Percentiles rank a stretch among this genome's conserved stretches.
phyloP scores from a whole-genome alignment of 2,329 filamentous ascomycete genomes.

The Tolypocladium sp. region DNA sequence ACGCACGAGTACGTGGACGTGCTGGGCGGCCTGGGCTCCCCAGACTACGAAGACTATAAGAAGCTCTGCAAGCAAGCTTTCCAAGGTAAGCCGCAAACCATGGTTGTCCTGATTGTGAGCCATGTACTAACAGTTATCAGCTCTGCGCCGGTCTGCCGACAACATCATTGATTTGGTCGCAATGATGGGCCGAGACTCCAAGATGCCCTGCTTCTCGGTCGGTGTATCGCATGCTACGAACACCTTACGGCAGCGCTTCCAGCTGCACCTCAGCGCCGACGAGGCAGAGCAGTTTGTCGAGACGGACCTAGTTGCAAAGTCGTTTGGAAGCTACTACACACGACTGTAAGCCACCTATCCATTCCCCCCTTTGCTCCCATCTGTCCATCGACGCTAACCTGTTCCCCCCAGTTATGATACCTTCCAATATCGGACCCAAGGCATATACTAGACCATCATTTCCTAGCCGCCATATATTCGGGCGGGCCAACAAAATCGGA shows the following conservation, averaged over 20 bases:
- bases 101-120: too few species aligned
- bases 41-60: conserved; percentile 69
- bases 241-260: conserved; percentile 64
- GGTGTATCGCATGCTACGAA: conserved; percentile 64
- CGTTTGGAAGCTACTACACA: conserved; percentile 79
- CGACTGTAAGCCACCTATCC: conserved; percentile 51
- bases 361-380: not conserved
- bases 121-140: conserved; percentile 25
- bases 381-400: conserved; percentile 1
- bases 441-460: conserved; percentile 56
- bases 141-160: conserved; percentile 68
- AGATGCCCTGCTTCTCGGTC: conserved; percentile 75
- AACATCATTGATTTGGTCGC: conserved; percentile 73
- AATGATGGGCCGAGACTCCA: conserved; percentile 75
- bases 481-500: not conserved
- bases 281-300: conserved; percentile 78
- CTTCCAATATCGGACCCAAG: conserved; percentile 81
- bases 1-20: conserved; percentile 83
- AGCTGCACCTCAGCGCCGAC: conserved; percentile 72
- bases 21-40: conserved; percentile 61
- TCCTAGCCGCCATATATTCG: not conserved
- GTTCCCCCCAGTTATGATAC: conserved; percentile 59
- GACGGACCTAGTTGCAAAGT: conserved; percentile 69
- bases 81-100: conserved; percentile 46
- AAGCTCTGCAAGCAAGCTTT: conserved; percentile 74